phyloP scores from a whole-genome alignment of 2,329 filamentous ascomycete species.

The Talaromyces sp. region DNA sequence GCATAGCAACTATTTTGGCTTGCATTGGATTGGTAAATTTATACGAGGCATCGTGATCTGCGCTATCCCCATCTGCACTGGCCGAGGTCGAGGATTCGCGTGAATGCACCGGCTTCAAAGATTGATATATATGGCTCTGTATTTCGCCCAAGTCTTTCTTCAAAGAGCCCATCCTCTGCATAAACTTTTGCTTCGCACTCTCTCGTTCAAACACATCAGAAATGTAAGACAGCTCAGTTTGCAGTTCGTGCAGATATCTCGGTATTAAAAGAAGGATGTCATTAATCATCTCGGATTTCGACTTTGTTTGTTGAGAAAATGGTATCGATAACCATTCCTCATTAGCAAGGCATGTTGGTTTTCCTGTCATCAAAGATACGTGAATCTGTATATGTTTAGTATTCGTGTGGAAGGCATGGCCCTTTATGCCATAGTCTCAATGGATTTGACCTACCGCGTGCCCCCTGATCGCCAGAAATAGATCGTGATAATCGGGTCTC shows the following conservation, averaged over 20 bases:
- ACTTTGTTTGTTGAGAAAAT: background rate
- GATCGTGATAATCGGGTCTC: constrained; percentile 1
- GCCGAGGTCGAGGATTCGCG: background rate
- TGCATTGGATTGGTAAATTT: background rate
- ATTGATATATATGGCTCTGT: background rate
- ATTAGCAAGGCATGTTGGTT: constrained; percentile 4
- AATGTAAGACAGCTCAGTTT: background rate
- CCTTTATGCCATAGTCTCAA: background rate
- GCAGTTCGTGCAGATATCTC: background rate
- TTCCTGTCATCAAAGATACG: constrained; percentile 9
- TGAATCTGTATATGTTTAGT: background rate
- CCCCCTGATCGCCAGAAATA: constrained; percentile 7
- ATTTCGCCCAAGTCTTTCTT: background rate
- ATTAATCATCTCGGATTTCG: constrained; percentile 7
- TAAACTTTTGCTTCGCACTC: background rate
- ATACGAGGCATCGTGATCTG: background rate
- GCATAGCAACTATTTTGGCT: constrained; percentile 8
- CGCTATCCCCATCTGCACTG: background rate
- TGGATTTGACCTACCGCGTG: constrained; percentile 4
- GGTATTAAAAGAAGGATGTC: constrained; percentile 9
- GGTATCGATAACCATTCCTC: constrained; percentile 8
- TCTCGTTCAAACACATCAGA: background rate
- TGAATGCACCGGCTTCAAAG: background rate
- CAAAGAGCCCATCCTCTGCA: background rate
- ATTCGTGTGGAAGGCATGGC: background rate